Percentiles rank a stretch among this genome's conserved stretches.
phyloP scores from a whole-genome alignment of 805 yeast genomes.

The Teunomyces pallodes region DNA sequence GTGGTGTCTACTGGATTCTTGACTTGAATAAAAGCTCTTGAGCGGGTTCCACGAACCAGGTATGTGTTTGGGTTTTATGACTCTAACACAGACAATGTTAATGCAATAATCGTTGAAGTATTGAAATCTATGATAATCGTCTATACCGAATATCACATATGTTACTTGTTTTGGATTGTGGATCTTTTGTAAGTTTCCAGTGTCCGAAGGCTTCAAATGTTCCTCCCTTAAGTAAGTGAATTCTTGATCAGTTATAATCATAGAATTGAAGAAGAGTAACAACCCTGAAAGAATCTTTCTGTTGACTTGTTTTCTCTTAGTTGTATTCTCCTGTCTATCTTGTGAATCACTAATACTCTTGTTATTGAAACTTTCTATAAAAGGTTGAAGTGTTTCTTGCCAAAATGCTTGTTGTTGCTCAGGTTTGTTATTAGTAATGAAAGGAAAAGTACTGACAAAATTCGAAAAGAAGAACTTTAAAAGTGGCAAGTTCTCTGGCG shows the following conservation, averaged over 20 bases:
- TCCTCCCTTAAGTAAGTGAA: slow-evolving; percentile 37
- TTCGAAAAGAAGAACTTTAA: slow-evolving; percentile 61
- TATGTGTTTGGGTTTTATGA: slow-evolving; percentile 11
- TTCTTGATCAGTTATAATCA: slow-evolving; percentile 62
- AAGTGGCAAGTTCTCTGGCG: slow-evolving; percentile 51
- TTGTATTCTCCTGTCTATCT: slow-evolving; percentile 71
- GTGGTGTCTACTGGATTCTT: slow-evolving; percentile 17
- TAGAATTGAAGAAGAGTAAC: slow-evolving; percentile 70
- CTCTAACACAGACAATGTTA: slow-evolving; percentile 67
- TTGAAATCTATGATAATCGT: slow-evolving; percentile 24
- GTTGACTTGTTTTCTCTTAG: slow-evolving; percentile 58
- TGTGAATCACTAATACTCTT: slow-evolving; percentile 69
- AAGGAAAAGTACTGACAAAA: slow-evolving; percentile 72
- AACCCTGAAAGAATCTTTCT: slow-evolving; percentile 61
- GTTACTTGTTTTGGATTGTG: not conserved
- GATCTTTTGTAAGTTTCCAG: slow-evolving; percentile 35
- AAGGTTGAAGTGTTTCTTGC: slow-evolving; percentile 75
- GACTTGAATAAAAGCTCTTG: slow-evolving; percentile 5
- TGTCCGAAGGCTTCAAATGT: slow-evolving; percentile 36
- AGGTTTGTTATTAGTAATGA: slow-evolving; percentile 49
- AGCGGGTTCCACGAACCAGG: slow-evolving; percentile 16
- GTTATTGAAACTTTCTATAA: slow-evolving; percentile 73
- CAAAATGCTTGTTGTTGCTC: slow-evolving; percentile 60
- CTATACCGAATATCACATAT: not conserved
- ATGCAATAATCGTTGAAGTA: slow-evolving; percentile 58